Percentiles rank a stretch among this genome's conserved stretches.
These are phyloP conservation scores for Nakataea oryzae DNA, from an alignment of 2,329 filamentous ascomycete species.

Conservation along the genomic window DNA sequence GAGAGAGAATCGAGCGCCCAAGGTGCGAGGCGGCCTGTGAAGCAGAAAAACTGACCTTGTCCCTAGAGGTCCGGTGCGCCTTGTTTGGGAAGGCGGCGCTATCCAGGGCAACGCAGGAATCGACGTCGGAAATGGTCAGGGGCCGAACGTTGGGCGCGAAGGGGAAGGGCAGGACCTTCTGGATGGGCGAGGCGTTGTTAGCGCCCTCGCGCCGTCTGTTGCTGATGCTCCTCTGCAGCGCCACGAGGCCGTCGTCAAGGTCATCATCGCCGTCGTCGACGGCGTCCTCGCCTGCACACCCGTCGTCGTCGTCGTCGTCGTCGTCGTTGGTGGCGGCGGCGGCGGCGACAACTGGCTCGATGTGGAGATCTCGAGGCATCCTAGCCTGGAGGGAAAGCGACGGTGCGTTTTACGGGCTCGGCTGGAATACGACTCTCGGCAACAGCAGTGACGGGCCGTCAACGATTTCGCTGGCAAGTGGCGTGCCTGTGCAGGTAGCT, in stretches of 20 bases:
- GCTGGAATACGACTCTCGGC: neutral
- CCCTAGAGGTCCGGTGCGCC: conserved; percentile 35
- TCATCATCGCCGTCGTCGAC: conserved; percentile 17
- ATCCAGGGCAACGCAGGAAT: conserved; percentile 46
- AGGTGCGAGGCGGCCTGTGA: neutral
- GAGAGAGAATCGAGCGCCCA: neutral
- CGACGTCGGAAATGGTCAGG: conserved; percentile 55
- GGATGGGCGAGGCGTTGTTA: conserved; percentile 17
- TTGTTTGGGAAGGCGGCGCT: conserved; percentile 40
- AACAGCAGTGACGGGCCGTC: too few relatives aligned
- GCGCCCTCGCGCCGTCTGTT: conserved; percentile 25
- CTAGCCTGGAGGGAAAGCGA: neutral
- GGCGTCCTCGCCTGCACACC: conserved; percentile 7
- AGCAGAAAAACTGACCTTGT: conserved; percentile 34
- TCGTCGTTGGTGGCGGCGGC: too few relatives aligned
- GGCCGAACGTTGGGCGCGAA: conserved; percentile 67
- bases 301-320: neutral
- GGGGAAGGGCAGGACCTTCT: conserved; percentile 41
- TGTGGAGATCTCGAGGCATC: neutral
- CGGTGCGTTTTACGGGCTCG: neutral
- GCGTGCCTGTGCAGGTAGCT: too few relatives aligned
- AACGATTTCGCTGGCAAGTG: neutral
- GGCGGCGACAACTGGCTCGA: neutral
- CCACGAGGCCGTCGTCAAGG: conserved; percentile 18
- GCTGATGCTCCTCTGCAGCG: conserved; percentile 26